Evolutionary conservation across 768 basidiomycete species (phyloP).

Genomic region (Leccinum aurantiacum): DNA sequence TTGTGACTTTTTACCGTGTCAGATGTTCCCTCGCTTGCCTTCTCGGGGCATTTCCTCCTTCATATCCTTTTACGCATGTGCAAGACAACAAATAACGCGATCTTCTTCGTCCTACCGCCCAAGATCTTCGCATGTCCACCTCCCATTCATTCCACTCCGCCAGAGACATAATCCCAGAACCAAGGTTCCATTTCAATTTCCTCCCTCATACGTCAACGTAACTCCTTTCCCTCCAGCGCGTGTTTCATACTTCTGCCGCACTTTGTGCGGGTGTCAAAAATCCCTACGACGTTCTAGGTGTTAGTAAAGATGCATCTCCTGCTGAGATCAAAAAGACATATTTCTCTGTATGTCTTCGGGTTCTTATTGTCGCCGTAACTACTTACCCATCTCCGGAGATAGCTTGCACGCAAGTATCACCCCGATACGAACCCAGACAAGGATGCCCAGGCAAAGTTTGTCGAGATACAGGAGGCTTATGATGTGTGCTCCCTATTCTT

Average conservation of each 20-base stretch:
- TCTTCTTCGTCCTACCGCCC: constrained; percentile 41
- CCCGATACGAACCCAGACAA: constrained; percentile 97
- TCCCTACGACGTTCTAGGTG: constrained; percentile 91
- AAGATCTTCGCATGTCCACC: constrained; percentile 36
- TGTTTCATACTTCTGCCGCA: constrained; percentile 68
- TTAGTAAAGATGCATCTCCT: constrained; percentile 75
- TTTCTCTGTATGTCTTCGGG: constrained; percentile 68
- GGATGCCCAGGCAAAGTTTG: constrained; percentile 85
- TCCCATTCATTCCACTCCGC: constrained; percentile 12
- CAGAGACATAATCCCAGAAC: constrained; percentile 27
- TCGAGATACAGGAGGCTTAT: constrained; percentile 96
- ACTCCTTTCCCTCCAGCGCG: constrained; percentile 50
- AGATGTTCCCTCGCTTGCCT: constrained; percentile 54
- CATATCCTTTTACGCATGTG: constrained; percentile 58
- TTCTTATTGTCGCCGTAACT: constrained; percentile 14
- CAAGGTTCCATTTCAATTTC: constrained; percentile 39
- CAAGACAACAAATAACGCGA: constrained; percentile 36
- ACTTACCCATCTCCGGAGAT: constrained; percentile 16
- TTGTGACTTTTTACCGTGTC: constrained; percentile 5
- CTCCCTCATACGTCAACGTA: constrained; percentile 13
- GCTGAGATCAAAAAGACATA: constrained; percentile 98
- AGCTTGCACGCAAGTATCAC: constrained; percentile 98
- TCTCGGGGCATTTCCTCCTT: constrained; percentile 50
- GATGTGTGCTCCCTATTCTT: constrained; percentile 59
- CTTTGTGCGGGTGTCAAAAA: constrained; percentile 60